Percentiles rank a stretch among this genome's conserved stretches.
Conservation (phyloP, 768 basidiomycete species). For the Hebeloma cylindrosporum region DNA sequence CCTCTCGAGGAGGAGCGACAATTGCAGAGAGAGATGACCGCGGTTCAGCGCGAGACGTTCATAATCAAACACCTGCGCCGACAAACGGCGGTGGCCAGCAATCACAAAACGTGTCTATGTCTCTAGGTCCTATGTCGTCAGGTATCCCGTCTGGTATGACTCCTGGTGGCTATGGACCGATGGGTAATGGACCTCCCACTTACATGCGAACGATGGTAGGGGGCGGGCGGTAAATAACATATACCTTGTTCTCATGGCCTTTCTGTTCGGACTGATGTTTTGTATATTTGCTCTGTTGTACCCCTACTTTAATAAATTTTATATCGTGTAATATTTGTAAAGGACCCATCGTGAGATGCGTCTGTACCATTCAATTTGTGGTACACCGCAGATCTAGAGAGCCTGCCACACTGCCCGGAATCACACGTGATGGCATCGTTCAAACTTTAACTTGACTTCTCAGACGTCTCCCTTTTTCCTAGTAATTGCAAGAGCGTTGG, state of each 20-base stretch:
- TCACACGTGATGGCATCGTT: background rate
- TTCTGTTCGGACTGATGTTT: slow-evolving; percentile 17
- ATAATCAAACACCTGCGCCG: slow-evolving; percentile 58
- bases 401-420: too few species aligned
- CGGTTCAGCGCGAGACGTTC: slow-evolving; percentile 47
- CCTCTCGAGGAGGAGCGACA: slow-evolving; percentile 70
- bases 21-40: slow-evolving; percentile 81
- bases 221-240: slow-evolving; percentile 43
- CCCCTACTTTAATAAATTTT: slow-evolving; percentile 13
- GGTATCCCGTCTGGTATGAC: slow-evolving; percentile 47
- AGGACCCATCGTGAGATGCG: background rate
- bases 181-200: slow-evolving; percentile 53
- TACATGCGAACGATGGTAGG: slow-evolving; percentile 67
- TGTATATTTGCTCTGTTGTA: slow-evolving; percentile 24
- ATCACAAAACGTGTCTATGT: slow-evolving; percentile 46
- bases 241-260: slow-evolving; percentile 27
- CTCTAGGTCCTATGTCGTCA: slow-evolving; percentile 45
- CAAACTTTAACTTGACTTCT: too few species aligned
- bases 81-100: slow-evolving; percentile 33
- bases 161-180: slow-evolving; percentile 57
- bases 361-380: too few species aligned
- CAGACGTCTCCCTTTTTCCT: too few species aligned
- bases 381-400: too few species aligned
- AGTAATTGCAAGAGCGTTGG: too few species aligned
- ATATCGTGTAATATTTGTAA: background rate